Evolutionary conservation across 768 basidiomycete species (phyloP), one percentile per base, ranked within the genome.

Genomic region (Panellus pusillus): DNA sequence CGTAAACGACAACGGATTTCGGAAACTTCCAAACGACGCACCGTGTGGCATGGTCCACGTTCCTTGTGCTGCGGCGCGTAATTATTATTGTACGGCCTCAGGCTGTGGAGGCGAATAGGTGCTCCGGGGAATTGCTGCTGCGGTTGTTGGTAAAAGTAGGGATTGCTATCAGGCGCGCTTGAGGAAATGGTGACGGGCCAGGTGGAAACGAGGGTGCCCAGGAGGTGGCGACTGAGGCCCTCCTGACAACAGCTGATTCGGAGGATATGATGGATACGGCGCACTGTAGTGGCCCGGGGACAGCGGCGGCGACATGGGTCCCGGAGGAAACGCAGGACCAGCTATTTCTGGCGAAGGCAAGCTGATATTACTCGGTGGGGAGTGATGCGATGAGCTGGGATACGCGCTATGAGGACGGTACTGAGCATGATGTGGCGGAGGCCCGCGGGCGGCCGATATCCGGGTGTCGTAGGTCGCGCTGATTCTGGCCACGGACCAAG

Each of bases 141-240:
- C 46, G 51, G 48, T 38, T 56, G 60, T 49, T 51, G 49, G 36
- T 50, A 57, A 54, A 35, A 52, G 58, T 57, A 54, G 18, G 19
- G 42, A 18, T 17, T 18, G 19, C 32, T 24, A 24, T 44, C 57
- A 29, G 49, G 17, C 19, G 44, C 50, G 36, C 27, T 9, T 55
- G 51, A 32, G 55, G 59, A 44, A 61, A 61, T n/a, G 24, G 24
- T 24, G 52, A 52, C 7, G 53, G 55, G 44, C 55, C 56, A 11
- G 57, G 65, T 45, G 63, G 69, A 61, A 55, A 57, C 37, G 63
- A 60, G 2, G 61, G 47, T 2, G 46, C 32, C 50, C 61, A 19
- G 39, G 46, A 14, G 60, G 36, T 8, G 53, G 55, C 2, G 52
- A 37, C n/a, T n/a, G n/a, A n/a, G n/a, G n/a, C n/a, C n/a, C n/a